phyloP scores from a whole-genome alignment of 2,329 filamentous ascomycete species.

The Colletotrichum euphorbiae region DNA sequence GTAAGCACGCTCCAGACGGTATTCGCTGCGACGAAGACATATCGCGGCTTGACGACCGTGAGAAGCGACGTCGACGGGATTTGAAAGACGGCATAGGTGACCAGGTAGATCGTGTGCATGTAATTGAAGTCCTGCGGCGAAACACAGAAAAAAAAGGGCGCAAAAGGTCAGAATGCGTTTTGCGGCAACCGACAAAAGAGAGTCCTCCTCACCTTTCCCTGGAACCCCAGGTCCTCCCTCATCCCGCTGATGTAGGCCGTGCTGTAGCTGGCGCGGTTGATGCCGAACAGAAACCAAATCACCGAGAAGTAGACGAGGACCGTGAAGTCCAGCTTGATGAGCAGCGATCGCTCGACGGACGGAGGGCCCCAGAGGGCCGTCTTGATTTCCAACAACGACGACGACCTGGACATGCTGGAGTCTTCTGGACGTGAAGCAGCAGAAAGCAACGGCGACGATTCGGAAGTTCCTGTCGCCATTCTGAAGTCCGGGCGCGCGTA shows the following conservation, averaged over 20 bases:
- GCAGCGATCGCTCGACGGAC: conserved; percentile 44
- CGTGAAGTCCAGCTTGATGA: conserved; percentile 55
- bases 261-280: conserved; percentile 56
- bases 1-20: conserved; percentile 57
- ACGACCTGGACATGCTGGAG: not conserved
- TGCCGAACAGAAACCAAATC: conserved; percentile 61
- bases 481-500: not conserved
- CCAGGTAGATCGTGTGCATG: conserved; percentile 50
- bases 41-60: conserved; percentile 30
- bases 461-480: conserved; percentile 9
- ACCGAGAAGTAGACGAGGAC: conserved; percentile 58
- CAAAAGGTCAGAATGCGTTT: not conserved
- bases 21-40: conserved; percentile 50
- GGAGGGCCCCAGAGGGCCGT: conserved; percentile 35
- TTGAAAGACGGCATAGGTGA: conserved; percentile 57
- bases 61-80: conserved; percentile 55
- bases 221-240: conserved; percentile 51
- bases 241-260: conserved; percentile 57
- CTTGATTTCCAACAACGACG: conserved; percentile 5
- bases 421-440: not conserved
- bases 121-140: conserved; percentile 50
- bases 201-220: conserved; percentile 45
- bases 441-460: conserved; percentile 27
- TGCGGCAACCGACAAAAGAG: not conserved
- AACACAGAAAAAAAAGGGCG: no score